These are phyloP conservation scores for Trichoderma asperellum DNA, from an alignment of 2,329 filamentous ascomycete genomes.

Conservation along the genomic window DNA sequence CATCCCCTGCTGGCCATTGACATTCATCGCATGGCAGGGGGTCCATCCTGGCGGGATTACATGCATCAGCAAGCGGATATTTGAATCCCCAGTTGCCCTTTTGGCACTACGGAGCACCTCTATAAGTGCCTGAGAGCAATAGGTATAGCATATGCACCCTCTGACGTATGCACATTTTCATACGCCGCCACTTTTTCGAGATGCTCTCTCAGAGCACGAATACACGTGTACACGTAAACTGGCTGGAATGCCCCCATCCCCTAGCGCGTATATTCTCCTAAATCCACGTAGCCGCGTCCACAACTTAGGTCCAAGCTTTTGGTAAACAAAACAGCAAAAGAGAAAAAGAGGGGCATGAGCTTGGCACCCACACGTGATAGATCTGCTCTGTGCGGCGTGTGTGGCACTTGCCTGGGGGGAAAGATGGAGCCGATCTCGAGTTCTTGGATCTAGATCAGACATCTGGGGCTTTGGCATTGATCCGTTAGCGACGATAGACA, in stretches of 20 bases:
- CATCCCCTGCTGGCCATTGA: slow-evolving; percentile 13
- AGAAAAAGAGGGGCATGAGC: slow-evolving; percentile 3
- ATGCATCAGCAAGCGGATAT: neutral
- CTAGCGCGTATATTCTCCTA: slow-evolving; percentile 2
- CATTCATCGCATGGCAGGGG: neutral
- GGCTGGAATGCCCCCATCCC: neutral
- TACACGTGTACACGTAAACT: neutral
- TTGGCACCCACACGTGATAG: slow-evolving; percentile 14
- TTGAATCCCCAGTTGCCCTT: neutral
- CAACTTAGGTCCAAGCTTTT: neutral
- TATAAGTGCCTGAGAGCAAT: neutral
- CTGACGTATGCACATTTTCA: neutral
- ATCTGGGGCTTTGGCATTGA: slow-evolving; percentile 11
- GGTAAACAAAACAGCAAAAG: neutral
- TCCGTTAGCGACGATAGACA: neutral
- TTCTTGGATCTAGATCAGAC: slow-evolving; percentile 7
- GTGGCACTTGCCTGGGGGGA: slow-evolving; percentile 15
- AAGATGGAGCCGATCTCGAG: slow-evolving; percentile 15
- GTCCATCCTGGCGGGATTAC: neutral
- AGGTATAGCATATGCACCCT: neutral
- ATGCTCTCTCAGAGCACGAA: neutral
- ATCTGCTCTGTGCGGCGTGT: neutral
- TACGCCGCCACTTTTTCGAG: neutral
- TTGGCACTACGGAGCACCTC: neutral
- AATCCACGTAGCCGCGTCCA: neutral